Evolutionary conservation across 1,284 basidiomycete species (phyloP), one percentile per base, ranked within the genome.

Genomic region (Rhodotorula mucilaginosa): DNA sequence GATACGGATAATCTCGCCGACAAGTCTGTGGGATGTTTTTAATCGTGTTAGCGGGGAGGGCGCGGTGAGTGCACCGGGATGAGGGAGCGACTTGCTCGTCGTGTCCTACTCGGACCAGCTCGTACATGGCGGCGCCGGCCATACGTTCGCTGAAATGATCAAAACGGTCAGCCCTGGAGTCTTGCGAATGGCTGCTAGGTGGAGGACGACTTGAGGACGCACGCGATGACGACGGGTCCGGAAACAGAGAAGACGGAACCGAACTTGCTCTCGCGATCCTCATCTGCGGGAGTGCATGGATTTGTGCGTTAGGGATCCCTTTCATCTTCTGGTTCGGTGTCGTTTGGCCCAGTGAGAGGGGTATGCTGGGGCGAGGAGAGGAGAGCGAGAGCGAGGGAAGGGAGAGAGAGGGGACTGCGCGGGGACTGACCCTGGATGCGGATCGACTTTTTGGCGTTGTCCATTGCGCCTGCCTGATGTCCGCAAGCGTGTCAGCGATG

Each of bases 101-200:
- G 80, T 97, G 95, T 5, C 94, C 95, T 65, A 97, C 94, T 78
- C 94, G 76, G 59, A 81, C 92, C 61, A 97, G 88, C 81, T 97
- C 94, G 83, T 97, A 96, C 94, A 97, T 97, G 68, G 93, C 93
- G 72, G 90, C 92, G 67, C 94, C 95, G 71, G 87, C 87, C 93
- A 97, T 96, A 83, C 93, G 93, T 85, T 96, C 93, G 72, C 74
- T 70, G 54, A 21, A 21, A 47, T 44, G 13, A 6, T 29, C 6
- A 16, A 16, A 1, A 2, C 12, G 3, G 62, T 59, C 51, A 58
- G 61, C 52, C 31, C 26, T 21, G 52, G 61, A 7, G 26, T 2
- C 47, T 16, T 13, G 15, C 15, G 34, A 13, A 26, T 29, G 26
- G 46, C 4, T 26, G 16, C 19, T 6, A 34, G 6, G 34, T 34